Evolutionary conservation across 345 rosid species (phyloP), one percentile per base, ranked within the genome.

Genomic region (Eucalyptus coolabah): DNA sequence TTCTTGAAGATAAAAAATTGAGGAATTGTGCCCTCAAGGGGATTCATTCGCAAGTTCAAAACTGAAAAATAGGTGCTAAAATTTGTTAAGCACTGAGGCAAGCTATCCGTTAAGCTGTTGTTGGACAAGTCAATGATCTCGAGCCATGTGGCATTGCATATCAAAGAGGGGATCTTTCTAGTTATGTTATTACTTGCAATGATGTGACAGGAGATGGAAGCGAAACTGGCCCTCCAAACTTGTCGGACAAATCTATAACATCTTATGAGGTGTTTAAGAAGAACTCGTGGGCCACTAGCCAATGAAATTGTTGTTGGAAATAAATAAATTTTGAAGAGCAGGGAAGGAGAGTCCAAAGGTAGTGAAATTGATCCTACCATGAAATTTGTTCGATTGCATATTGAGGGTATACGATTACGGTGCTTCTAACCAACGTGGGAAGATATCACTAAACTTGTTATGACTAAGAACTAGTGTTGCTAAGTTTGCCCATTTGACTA

Each of bases 391-490:
- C 0, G 18, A 23, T 54, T 1, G 1, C 56, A 51, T 14, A 12
- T 13, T 1, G 0, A 45, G 4, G 1, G 5, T 4, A 9, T 0
- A 17, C 0, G 14, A 3, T 4, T 2, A 1, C 0, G 4, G 1
- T 65, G 37, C 34, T 65, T 65, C 2, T 0, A 65, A 19, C 72
- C 72, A 14, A n/a, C 14, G 72, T 4, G 1, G 19, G 37, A 65
- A 65, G 1, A 30, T 6, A 65, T 65, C 19, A 14, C 0, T 65
- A 0, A 30, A 65, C 72, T 65, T 5, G 0, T 65, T 65, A 2
- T 65, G 37, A 15, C 0, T 5, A 10, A n/a, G 21, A n/a, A 0
- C 0, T n/a, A 65, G 19, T 7, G 0, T 1, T 0, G 5, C 15
- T 65, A n/a, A 65, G 1, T n/a, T 65, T 19, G 15, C 6, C 0